phyloP scores from a whole-genome alignment of 1,284 basidiomycete genomes.

The Boletellus deceptivus region DNA sequence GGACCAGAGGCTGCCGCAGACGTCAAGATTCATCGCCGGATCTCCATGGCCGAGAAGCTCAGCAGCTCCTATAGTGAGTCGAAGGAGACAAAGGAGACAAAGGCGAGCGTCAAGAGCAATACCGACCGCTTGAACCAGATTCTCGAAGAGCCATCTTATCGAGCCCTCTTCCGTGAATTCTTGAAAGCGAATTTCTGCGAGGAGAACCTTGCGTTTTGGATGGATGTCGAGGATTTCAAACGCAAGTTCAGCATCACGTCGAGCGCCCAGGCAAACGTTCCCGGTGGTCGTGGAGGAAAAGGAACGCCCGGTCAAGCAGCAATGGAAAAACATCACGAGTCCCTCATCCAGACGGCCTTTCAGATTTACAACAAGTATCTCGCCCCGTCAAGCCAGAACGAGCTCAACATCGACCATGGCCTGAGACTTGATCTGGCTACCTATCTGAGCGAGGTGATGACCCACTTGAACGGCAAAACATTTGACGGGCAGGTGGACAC shows the following conservation, averaged over 20 bases:
- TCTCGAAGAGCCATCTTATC: constrained; percentile 88
- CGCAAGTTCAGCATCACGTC: constrained; percentile 94
- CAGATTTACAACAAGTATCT: constrained; percentile 95
- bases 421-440: constrained; percentile 91
- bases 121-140: constrained; percentile 91
- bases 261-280: constrained; percentile 72
- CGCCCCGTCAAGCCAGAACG: constrained; percentile 91
- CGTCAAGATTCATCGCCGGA: constrained; percentile 71
- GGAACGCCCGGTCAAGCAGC: constrained; percentile 76
- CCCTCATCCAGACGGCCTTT: constrained; percentile 91
- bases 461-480: constrained; percentile 68
- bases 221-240: constrained; percentile 97
- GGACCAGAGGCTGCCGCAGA: constrained; percentile 45
- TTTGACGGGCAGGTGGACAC: constrained; percentile 79
- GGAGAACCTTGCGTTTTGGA: constrained; percentile 96
- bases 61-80: constrained; percentile 51
- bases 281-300: constrained; percentile 40
- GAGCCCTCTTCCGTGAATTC: constrained; percentile 92
- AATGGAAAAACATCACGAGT: constrained; percentile 97
- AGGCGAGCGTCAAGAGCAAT: constrained; percentile 78
- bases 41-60: constrained; percentile 76
- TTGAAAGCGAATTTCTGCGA: constrained; percentile 94
- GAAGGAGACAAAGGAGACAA: constrained; percentile 54
- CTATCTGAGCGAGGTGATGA: constrained; percentile 88
- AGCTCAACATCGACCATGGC: constrained; percentile 98